Evolutionary conservation across 78 protist species (phyloP).

Genomic region (Dictyostelium brefeldianum): DNA sequence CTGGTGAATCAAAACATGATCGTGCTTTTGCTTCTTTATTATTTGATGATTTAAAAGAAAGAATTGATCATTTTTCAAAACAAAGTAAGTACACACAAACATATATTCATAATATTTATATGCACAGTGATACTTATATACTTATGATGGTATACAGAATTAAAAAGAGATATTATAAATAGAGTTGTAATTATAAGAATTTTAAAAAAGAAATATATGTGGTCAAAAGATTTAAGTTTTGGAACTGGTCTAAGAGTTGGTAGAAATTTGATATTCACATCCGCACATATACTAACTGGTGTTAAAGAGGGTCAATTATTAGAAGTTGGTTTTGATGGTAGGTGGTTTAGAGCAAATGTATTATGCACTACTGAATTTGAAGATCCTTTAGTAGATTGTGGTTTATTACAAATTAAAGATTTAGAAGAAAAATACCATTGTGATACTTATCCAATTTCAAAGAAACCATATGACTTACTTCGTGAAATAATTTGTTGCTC

Average conservation of each 20-base stretch:
- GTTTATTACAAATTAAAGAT: conserved; percentile 1
- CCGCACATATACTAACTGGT: neutral
- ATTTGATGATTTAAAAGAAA: conserved; percentile 6
- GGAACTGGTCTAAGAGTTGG: conserved; percentile 5
- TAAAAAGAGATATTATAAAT: conserved; percentile 8
- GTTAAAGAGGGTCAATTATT: neutral
- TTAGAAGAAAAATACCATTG: neutral
- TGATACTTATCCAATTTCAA: neutral
- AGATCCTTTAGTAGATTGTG: neutral
- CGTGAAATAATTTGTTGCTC: neutral
- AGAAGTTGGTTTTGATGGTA: neutral
- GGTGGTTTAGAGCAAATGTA: neutral
- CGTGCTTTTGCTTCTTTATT: neutral
- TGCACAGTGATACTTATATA: too few species aligned
- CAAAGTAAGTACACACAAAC: neutral
- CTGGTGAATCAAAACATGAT: neutral
- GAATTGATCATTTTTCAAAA: neutral
- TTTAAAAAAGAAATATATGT: conserved; percentile 14
- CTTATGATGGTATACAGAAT: too few species aligned
- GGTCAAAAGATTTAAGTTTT: neutral
- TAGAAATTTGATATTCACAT: neutral
- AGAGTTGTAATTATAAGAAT: conserved; percentile 10
- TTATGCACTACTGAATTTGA: neutral
- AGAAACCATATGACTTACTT: neutral
- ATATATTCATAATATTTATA: too few species aligned